Conservation (phyloP, 139 green algal species). For the Trebouxia sp. region DNA sequence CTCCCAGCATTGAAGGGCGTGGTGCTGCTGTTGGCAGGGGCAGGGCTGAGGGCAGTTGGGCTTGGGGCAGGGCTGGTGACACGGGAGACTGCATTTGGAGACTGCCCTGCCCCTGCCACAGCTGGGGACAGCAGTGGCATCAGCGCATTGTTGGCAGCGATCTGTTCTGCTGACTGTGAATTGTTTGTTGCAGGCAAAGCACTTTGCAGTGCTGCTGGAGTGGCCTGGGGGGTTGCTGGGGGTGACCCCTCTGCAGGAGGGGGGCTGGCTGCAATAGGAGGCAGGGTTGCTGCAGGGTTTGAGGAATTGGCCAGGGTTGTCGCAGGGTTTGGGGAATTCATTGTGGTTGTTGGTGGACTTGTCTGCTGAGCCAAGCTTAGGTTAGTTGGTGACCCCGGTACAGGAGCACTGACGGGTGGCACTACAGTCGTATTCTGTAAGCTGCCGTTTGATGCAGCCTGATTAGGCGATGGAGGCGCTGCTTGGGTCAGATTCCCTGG, state of each 20-base stretch:
- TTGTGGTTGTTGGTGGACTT: neutral
- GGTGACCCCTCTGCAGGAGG: no score
- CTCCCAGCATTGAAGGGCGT: no score
- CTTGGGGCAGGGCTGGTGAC: neutral
- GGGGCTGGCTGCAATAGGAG: neutral
- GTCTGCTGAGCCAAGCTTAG: neutral
- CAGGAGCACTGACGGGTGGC: neutral
- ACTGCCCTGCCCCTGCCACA: neutral
- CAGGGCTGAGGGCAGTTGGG: neutral
- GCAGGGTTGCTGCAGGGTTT: neutral
- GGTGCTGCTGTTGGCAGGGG: no score
- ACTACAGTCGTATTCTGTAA: no score
- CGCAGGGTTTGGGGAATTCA: neutral
- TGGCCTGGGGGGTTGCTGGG: neutral
- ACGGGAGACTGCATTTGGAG: no score
- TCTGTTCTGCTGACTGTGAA: conserved; percentile 2
- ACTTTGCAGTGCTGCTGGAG: neutral
- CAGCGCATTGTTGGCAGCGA: conserved; percentile 19
- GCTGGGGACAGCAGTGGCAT: neutral
- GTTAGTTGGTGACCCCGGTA: neutral
- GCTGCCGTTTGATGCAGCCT: no score
- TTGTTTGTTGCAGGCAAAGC: neutral
- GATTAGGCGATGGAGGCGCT: no score
- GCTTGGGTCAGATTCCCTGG: no score
- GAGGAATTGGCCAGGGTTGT: neutral